phyloP scores from a whole-genome alignment of 2,329 filamentous ascomycete species.

The Fusarium burgessii region DNA sequence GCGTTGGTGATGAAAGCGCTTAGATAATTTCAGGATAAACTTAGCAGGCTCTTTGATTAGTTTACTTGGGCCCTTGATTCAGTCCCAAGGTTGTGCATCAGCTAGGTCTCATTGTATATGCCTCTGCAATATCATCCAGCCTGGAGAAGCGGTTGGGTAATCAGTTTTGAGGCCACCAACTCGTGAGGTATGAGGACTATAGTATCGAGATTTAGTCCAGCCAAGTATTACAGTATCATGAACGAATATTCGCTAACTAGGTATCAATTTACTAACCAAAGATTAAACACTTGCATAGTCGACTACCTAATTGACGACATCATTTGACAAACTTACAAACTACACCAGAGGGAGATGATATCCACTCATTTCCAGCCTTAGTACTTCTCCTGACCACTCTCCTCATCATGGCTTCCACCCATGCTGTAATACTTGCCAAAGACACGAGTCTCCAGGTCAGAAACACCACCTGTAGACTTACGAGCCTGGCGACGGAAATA shows the following conservation, averaged over 20 bases:
- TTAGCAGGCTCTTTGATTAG: too few species aligned
- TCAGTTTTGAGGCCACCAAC: too few species aligned
- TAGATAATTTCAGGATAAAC: too few species aligned
- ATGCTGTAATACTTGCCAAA: conserved; percentile 51
- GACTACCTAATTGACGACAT: not conserved
- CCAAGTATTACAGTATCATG: too few species aligned
- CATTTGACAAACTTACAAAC: not conserved
- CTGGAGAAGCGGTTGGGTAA: not conserved
- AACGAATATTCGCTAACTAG: not conserved
- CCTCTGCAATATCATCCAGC: too few species aligned
- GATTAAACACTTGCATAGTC: not conserved
- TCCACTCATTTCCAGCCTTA: not conserved
- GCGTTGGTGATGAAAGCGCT: too few species aligned
- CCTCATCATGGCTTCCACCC: conserved; percentile 39
- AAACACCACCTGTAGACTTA: conserved; percentile 31
- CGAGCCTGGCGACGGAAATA: conserved; percentile 52
- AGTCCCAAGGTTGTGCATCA: too few species aligned
- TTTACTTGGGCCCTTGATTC: too few species aligned
- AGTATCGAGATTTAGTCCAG: not conserved
- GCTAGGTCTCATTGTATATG: too few species aligned
- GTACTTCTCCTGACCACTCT: conserved; percentile 13
- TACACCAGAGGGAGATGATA: too few species aligned
- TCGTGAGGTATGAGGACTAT: fast-evolving
- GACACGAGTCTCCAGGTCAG: conserved; percentile 50
- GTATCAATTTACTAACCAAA: not conserved